A percentile compares a stretch with the other conserved stretches of the same genome.
phyloP scores from a whole-genome alignment of 106 monocot genomes.

The Dendrobium nobile region DNA sequence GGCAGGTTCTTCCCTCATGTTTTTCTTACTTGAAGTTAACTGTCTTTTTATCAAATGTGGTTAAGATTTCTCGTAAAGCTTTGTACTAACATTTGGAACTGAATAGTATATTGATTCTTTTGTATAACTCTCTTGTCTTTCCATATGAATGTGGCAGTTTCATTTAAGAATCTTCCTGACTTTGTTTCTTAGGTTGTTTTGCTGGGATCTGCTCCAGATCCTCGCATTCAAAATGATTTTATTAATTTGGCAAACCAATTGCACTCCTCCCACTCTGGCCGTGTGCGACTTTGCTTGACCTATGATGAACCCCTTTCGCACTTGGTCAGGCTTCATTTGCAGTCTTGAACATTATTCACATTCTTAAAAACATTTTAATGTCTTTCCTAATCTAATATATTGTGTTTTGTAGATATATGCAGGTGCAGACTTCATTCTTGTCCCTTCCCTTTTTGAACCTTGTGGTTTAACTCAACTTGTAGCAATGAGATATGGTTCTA shows the following conservation, averaged over 20 bases:
- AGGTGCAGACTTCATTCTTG: conserved; percentile 90
- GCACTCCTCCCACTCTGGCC: conserved; percentile 70
- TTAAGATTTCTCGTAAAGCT: not conserved
- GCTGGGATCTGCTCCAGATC: conserved; percentile 93
- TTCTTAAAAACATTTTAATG: conserved; percentile 2
- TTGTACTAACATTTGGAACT: not conserved
- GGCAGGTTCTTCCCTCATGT: conserved; percentile 48
- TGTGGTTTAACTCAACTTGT: conserved; percentile 92
- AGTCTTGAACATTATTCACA: not conserved
- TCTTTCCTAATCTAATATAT: not conserved
- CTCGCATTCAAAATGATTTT: conserved; percentile 89
- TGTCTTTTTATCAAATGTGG: not conserved
- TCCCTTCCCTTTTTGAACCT: conserved; percentile 96
- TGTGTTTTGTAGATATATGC: conserved; percentile 76
- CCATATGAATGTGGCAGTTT: not conserved
- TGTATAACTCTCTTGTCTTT: not conserved
- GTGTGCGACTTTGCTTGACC: conserved; percentile 67
- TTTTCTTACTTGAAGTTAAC: not conserved
- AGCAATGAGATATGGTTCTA: conserved; percentile 96
- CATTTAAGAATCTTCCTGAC: not conserved
- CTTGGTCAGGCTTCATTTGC: conserved; percentile 43
- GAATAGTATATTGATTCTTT: not conserved
- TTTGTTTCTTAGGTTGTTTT: conserved; percentile 61
- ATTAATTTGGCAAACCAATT: conserved; percentile 66
- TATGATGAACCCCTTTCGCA: conserved; percentile 98